Evolutionary conservation across 139 green algal species (phyloP).

Genomic region (Zygnema circumcarinatum): DNA sequence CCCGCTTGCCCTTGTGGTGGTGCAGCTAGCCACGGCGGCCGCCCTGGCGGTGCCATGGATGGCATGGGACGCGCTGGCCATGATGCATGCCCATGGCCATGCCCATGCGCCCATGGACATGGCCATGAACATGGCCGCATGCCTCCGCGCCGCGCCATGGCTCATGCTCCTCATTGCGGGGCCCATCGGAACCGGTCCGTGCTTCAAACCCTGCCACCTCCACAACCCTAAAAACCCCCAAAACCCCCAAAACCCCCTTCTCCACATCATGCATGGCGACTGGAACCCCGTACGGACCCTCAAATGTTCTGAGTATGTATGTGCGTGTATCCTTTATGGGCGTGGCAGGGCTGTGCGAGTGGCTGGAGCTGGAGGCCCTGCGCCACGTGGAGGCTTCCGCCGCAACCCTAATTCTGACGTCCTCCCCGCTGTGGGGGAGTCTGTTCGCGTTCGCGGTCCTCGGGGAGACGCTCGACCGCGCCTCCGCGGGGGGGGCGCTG

Average conservation of each 20-base stretch:
- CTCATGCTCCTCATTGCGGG: not conserved
- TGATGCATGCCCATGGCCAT: not conserved
- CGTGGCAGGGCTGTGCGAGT: conserved; percentile 47
- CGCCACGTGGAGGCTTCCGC: conserved; percentile 40
- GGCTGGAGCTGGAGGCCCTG: conserved; percentile 50
- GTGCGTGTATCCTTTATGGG: no score
- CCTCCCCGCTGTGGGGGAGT: conserved; percentile 53
- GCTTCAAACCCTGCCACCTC: no score
- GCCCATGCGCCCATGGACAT: not conserved
- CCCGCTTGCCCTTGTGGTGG: conserved; percentile 1
- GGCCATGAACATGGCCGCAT: not conserved
- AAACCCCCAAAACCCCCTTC: not conserved
- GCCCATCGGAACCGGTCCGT: conserved; percentile 30
- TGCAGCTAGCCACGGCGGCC: conserved; percentile 24
- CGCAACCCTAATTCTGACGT: conserved; percentile 60
- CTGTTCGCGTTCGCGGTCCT: conserved; percentile 38
- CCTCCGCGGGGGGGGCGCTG: not conserved
- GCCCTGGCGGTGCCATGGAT: conserved; percentile 8
- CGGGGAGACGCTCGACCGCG: conserved; percentile 26
- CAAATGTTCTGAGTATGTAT: no score
- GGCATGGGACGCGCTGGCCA: not conserved
- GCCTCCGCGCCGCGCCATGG: not conserved
- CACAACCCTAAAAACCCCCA: no score
- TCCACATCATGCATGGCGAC: not conserved
- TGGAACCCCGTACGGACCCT: no score